Evolutionary conservation across 805 yeast species (phyloP), one percentile per base, ranked within the genome.

Genomic region (Kodamaea fukazawae): DNA sequence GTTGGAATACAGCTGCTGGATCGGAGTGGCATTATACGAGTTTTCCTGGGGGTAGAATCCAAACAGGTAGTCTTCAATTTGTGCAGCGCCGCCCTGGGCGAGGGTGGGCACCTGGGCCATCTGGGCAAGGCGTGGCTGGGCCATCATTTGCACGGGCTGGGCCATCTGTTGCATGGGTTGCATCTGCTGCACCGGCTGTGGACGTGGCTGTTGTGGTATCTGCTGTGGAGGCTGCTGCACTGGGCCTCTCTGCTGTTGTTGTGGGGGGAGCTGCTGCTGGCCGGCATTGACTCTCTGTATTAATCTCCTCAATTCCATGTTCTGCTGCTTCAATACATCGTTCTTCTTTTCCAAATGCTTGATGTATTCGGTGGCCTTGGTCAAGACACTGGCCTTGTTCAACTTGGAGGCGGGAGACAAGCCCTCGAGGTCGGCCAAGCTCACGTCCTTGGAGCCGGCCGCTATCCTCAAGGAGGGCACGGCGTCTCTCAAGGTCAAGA

Each of bases 351-450:
- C 89, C 57, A 85, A 67, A 58, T 84, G 90, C 48, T 75, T 77
- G 47, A 85, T 84, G 53, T 85, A 85, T 57, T 85, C 93, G 3
- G 85, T 79, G 1, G 91, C 86, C 52, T 85, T 85, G 18, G 84
- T 69, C 44, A 85, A 65, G 34, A 85, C 83, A 11, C 86, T 79
- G 2, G 91, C 93, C 55, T 85, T 85, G 59, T 84, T 85, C 46
- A 85, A 65, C 50, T 85, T 85, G 46, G 77, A 73, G 3, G 95
- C 91, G 0, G 91, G 90, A 34, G 78, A 75, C 42, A 85, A 67
- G 2, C 91, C 91, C 56, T 85, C 91, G 51, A 85, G 63, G 46
- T 79, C 75, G 3, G 66, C 62, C 25, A 65, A 40, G 4, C 58
- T 49, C 10, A 45, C 70, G 28, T 56, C 59, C 3, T 67, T 70